Base-by-base conservation (phyloP, 495 filamentous ascomycete genomes). In the Podospora australis region DNA sequence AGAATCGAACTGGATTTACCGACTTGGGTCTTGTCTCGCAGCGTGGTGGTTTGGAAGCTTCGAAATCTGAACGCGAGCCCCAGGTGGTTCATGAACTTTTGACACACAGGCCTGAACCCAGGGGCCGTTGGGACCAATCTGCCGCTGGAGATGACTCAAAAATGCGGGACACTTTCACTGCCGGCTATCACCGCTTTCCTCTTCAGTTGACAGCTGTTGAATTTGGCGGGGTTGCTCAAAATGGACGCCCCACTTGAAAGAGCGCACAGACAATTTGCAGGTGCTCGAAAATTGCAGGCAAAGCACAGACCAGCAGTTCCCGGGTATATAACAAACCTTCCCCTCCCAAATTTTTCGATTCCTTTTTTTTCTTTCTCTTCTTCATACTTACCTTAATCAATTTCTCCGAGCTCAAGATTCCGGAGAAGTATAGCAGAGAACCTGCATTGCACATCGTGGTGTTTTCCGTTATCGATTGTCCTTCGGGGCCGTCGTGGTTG, bases 361-460 rank as follows among this genome's bases (percentile, higher is more conserved):
- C 38, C 16, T 54, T 36, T 35, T 50, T 53, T 36, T 17, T 26
- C 23, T 13, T 56, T 58, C 52, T 56, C 16, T 58, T 58, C 53
- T 55, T 62, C 56, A 58, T 58, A 56, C 55, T 61, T 58, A 58
- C 55, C 52, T 58, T 61, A 53, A 51, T 56, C 41, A 49, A 46
- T 49, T 36, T 25, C 32, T 20, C 38, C 30, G 40, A 42, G 52
- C 43, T 61, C 52, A 58, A 44, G 56, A 66, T 60, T 19, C 46
- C 51, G 44, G 46, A 19, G 49, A 20, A 47, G 42, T 49, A 61
- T 44, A 30, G 45, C 26, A 57, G 52, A 44, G 48, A 55, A 53
- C 64, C 62, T 65, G 57, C 64, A 67, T 67, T 66, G 62, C 62
- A 65, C 64, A 58, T 56, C 62, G 63, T 51, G 63, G 63, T 49